Base-by-base conservation (phyloP, 306 rosid genomes). In the Cyclanthera cordifolia region DNA sequence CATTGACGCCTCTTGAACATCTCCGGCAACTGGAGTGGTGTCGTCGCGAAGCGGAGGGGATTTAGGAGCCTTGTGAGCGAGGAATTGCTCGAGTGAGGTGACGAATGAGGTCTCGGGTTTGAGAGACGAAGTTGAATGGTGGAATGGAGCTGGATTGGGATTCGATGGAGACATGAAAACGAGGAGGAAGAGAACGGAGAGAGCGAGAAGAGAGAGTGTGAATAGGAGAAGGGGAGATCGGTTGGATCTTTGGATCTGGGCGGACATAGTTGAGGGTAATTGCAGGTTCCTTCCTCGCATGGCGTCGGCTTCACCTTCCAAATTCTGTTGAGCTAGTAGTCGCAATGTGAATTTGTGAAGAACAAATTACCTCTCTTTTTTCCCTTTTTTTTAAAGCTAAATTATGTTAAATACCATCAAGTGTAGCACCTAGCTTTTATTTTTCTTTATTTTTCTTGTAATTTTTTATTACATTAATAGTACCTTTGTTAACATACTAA, bases 21-120 rank as follows among this genome's bases (percentile, higher is more conserved):
- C 50, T 8, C n/a, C 28, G 6, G n/a, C 72, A 0, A 34, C 23
- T 14, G 0, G 10, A 16, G 53, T 65, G 0, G 80, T 34, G 37
- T 71, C 74, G 43, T 45, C 79, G 28, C 55, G 57, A 19, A 13
- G 6, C 30, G 78, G 56, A 17, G 70, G 37, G 3, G 77, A 20
- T 12, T 37, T 65, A 9, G 73, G 72, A n/a, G 73, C 72, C 45
- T 74, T 56, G 60, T 54, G 79, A 10, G 85, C 16, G 75, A 82
- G 96, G 82, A 92, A 92, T 13, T 74, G 79, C n/a, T 89, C 88
- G 17, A 92, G 90, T 16, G 97, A 89, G 15, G 75, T 8, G 2
- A 87, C 84, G 71, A 89, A 92, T 8, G 96, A 89, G 27, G 96
- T 89, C 34, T 92, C 80, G 45, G 74, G 80, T 14, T 16, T 34